Base-by-base conservation (phyloP, 164 flowering plant species). In the Stephania japonica region DNA sequence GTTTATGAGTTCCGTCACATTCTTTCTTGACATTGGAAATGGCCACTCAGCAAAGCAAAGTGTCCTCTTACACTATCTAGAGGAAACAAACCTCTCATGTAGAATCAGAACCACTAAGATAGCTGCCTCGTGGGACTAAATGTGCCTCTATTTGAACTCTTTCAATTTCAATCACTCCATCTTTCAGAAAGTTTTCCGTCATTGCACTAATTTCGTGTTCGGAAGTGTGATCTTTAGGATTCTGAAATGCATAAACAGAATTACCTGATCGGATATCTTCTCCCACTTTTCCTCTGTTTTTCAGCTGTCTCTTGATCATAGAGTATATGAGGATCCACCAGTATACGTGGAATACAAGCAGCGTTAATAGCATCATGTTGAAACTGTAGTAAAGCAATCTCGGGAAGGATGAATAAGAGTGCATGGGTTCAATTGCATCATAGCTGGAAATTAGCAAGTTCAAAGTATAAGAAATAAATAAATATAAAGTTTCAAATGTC, bases 251-350 rank as follows among this genome's bases (percentile, higher is more conserved):
- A 21, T 7, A 5, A 42, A 1, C 27, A n/a, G 14, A 26, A 26
- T 79, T 78, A 94, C 99, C 99, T 72, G 97, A 91, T 88, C 99
- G 84, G 68, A 95, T 86, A 78, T 95, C 99, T 81, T 91, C 98
- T 67, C 97, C 98, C 53, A 93, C 95, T 86, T 88, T 73, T 77
- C 98, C 97, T 74, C 84, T 86, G 80, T 91, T 93, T 80, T 87
- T 81, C 81, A 93, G 87, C 78, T 90, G 97, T 82, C 84, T 84
- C 77, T 26, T 80, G 75, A 91, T 85, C 99, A 95, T 93, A 25
- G 84, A 25, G 71, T 73, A 95, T 72, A 95, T 95, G 73, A 95
- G 92, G 64, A 84, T 68, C 97, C 98, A 88, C 99, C 99, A 95
- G 82, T 95, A 95, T 61, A 93, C 83, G 80, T 95, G 99, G 84